These are phyloP conservation scores for Sporisorium graminicola DNA, from an alignment of 1,284 basidiomycete species.

Conservation along the genomic window DNA sequence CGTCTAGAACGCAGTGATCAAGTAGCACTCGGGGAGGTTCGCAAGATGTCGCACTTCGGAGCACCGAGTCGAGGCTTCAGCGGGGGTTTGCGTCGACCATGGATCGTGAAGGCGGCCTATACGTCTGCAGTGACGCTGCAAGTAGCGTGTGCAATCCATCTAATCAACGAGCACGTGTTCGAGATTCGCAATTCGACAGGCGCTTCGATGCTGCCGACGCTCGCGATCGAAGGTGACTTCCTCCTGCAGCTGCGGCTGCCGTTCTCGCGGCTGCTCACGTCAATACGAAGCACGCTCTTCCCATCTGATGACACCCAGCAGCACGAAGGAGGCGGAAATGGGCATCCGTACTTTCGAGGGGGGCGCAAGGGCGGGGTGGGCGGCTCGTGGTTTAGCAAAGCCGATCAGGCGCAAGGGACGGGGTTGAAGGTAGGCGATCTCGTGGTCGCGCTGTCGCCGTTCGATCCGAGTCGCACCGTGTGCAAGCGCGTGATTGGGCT, in stretches of 20 bases:
- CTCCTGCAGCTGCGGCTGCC: constrained; percentile 58
- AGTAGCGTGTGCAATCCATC: constrained; percentile 47
- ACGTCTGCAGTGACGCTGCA: constrained; percentile 36
- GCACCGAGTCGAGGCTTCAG: neutral
- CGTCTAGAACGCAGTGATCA: too few species aligned
- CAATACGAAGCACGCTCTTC: neutral
- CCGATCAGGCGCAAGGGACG: constrained; percentile 54
- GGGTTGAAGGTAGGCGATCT: constrained; percentile 77
- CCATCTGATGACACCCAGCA: too few species aligned
- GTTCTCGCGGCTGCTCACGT: constrained; percentile 22
- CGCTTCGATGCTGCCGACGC: constrained; percentile 65
- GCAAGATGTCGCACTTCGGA: constrained; percentile 15
- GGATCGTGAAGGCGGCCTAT: constrained; percentile 22
- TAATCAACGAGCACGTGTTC: constrained; percentile 57
- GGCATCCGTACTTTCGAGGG: constrained; percentile 13
- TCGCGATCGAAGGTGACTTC: constrained; percentile 57
- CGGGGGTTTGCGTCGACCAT: constrained; percentile 4
- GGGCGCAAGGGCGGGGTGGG: constrained; percentile 17
- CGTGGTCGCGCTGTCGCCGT: constrained; percentile 81
- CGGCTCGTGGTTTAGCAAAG: constrained; percentile 26
- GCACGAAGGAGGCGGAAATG: neutral
- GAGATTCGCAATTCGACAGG: constrained; percentile 59
- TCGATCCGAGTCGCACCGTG: constrained; percentile 78
- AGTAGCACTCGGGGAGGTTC: neutral
- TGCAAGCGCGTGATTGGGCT: constrained; percentile 93